Evolutionary conservation across 139 green algal species (phyloP).

Genomic region (Micromonas pusilla): DNA sequence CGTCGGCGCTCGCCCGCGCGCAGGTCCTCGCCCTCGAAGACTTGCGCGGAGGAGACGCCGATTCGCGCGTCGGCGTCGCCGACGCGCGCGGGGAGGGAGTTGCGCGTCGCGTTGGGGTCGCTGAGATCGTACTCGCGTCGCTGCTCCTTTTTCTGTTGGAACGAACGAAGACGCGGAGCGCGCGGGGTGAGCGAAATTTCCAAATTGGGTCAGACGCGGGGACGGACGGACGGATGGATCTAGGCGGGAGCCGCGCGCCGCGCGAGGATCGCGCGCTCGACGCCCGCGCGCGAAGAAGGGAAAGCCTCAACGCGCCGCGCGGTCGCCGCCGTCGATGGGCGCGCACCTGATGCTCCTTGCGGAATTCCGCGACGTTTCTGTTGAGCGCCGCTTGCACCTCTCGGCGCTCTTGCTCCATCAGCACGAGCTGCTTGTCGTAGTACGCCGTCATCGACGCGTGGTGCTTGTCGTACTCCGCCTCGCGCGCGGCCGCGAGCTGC

Average conservation of each 20-base stretch:
- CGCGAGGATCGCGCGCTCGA: no score
- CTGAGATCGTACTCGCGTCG: constrained; percentile 27
- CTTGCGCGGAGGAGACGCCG: constrained; percentile 53
- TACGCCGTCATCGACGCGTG: neutral
- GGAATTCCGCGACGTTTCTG: neutral
- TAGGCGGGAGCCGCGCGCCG: no score
- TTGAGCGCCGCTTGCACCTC: neutral
- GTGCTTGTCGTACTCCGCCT: neutral
- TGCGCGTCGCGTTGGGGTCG: constrained; percentile 8
- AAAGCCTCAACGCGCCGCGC: no score
- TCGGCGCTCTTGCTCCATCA: neutral
- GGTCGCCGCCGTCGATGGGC: no score
- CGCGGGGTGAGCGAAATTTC: no score
- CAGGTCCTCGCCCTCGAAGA: constrained; percentile 66
- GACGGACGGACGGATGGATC: no score
- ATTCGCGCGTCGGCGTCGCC: constrained; percentile 54
- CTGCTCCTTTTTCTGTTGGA: neutral
- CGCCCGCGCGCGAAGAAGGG: no score
- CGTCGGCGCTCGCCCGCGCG: constrained; percentile 38
- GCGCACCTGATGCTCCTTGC: constrained; percentile 7
- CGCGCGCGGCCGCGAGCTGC: neutral
- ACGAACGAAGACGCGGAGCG: no score
- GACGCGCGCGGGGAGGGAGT: constrained; percentile 47
- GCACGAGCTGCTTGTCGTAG: constrained; percentile 11
- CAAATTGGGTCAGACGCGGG: no score